A percentile compares a stretch with the other conserved stretches of the same genome.
Conservation (phyloP, 2,329 filamentous ascomycete species). For the Colletotrichum echinochloae region DNA sequence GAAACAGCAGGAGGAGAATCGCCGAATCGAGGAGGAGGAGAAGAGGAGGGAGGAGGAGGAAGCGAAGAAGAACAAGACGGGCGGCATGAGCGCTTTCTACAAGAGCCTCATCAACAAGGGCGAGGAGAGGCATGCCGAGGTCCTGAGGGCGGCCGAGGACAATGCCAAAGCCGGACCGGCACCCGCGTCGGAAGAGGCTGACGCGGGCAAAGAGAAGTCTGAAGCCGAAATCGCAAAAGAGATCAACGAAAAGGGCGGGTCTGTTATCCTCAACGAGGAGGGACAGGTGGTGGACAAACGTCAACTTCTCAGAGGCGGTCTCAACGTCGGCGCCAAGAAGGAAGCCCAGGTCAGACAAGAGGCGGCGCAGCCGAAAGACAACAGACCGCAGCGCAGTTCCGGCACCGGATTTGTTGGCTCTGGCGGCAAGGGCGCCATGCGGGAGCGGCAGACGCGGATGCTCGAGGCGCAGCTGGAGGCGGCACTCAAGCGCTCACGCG, state of each 20-base stretch:
- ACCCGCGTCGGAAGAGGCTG: slow-evolving; percentile 46
- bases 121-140: slow-evolving; percentile 76
- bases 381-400: slow-evolving; percentile 25
- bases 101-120: slow-evolving; percentile 77
- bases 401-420: slow-evolving; percentile 55
- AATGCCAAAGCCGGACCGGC: slow-evolving; percentile 56
- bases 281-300: slow-evolving; percentile 87
- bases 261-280: slow-evolving; percentile 81
- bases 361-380: slow-evolving; percentile 41
- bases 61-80: slow-evolving; percentile 71
- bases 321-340: slow-evolving; percentile 78
- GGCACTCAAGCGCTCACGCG: slow-evolving; percentile 76
- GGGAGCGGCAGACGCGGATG: slow-evolving; percentile 83
- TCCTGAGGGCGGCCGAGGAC: slow-evolving; percentile 75
- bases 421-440: slow-evolving; percentile 73
- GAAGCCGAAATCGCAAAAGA: slow-evolving; percentile 75
- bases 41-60: slow-evolving; percentile 72
- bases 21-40: slow-evolving; percentile 78
- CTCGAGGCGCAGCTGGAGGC: slow-evolving; percentile 82
- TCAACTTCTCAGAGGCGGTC: slow-evolving; percentile 79
- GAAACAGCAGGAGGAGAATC: slow-evolving; percentile 81
- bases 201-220: slow-evolving; percentile 60
- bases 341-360: slow-evolving; percentile 56
- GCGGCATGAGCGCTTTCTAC: slow-evolving; percentile 85
- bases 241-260: slow-evolving; percentile 71